Evolutionary conservation across 441 rosid genomes (phyloP), one percentile per base, ranked within the genome.

Genomic region (Populus hybrid): DNA sequence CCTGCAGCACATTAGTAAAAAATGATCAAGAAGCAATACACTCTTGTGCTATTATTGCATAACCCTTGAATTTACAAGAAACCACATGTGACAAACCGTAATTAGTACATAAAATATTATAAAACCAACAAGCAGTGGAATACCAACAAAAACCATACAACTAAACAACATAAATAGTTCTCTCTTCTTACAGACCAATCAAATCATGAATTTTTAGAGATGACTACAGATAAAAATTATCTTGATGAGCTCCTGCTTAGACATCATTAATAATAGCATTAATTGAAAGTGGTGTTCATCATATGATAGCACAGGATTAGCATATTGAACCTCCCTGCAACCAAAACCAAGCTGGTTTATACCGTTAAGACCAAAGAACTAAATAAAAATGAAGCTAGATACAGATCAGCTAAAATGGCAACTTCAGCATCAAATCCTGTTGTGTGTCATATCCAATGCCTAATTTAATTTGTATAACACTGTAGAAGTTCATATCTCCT

Each of bases 1-100:
- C 98, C 98, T 94, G 82, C 76, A 78, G 42, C 21, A 68, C 12
- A 69, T 36, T 1, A n/a, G 21, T 5, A 74, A 6, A 1, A 21
- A 63, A 35, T 20, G 38, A 57, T 82, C 63, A 77, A 70, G 65
- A 70, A 74, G 70, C 53, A 69, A 65, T 40, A 65, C 8, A 24
- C 53, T 24, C 12, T 21, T 34, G 68, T 26, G 12, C 26, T 18
- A 9, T 46, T 32, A 36, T 32, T 9, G 30, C 59, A 67, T 35
- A 57, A 23, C 34, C 61, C 46, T 34, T 66, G 4, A 36, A 76
- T 14, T 40, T 12, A 69, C 75, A 71, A 26, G 64, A 61, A 23
- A 63, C 2, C 67, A 21, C 50, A 76, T 2, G 24, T 5, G 6
- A 21, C 18, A 65, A 16, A 28, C 35, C 46, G 4, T 26, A 14